Evolutionary conservation across 805 yeast genomes (phyloP).

Genomic region (Phaffomyces opuntiae): DNA sequence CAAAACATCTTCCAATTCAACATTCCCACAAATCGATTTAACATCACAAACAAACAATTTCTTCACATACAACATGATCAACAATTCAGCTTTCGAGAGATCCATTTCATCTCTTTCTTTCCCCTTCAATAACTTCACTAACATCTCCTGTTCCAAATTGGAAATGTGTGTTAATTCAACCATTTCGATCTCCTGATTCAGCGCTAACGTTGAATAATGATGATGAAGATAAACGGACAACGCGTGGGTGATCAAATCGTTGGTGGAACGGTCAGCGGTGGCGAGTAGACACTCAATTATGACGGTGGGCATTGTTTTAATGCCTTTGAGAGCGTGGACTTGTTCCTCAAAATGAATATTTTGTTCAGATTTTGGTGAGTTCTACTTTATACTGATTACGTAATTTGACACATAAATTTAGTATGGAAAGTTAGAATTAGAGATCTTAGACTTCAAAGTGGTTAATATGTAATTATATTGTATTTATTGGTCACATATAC

Average conservation of each 20-base stretch:
- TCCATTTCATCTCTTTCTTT: conserved; percentile 1
- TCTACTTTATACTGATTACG: not conserved
- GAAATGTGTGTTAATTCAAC: conserved; percentile 3
- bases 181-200: not conserved
- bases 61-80: conserved; percentile 7
- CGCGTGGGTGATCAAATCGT: not conserved
- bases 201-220: not conserved
- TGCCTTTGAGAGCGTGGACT: too few relatives aligned
- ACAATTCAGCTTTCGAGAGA: conserved; percentile 12
- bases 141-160: conserved; percentile 2
- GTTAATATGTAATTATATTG: too few relatives aligned
- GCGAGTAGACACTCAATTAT: not conserved
- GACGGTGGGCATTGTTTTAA: not conserved
- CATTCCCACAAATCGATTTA: not conserved
- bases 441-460: too few relatives aligned
- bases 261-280: not conserved
- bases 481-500: too few relatives aligned
- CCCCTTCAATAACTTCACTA: conserved; percentile 2
- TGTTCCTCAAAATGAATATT: too few relatives aligned
- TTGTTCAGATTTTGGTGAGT: too few relatives aligned
- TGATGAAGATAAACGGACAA: not conserved
- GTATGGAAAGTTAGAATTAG: not conserved
- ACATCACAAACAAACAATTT: conserved; percentile 4
- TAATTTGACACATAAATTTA: not conserved
- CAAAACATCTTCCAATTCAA: conserved; percentile 1